Conservation (phyloP, 1,284 basidiomycete species). For the Omphalotus olearius region DNA sequence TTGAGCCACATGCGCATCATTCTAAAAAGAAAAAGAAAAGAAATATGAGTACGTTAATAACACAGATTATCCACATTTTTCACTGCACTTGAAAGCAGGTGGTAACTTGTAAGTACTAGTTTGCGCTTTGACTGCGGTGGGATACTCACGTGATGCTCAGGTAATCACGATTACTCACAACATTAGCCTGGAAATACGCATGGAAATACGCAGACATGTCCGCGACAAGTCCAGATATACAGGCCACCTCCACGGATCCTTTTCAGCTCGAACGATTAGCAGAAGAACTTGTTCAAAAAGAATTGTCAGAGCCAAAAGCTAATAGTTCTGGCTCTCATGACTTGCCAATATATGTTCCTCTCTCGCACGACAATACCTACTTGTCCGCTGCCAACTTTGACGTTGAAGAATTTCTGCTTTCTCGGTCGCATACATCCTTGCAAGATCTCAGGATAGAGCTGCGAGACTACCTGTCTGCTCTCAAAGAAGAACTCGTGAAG, state of each 20-base stretch:
- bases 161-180: no score
- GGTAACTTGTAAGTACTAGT: no score
- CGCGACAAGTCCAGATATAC: neutral
- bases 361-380: slow-evolving; percentile 76
- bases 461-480: slow-evolving; percentile 74
- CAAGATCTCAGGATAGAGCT: slow-evolving; percentile 86
- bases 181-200: no score
- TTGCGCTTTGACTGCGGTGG: no score
- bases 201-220: neutral
- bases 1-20: no score
- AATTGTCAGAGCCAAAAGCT: slow-evolving; percentile 28
- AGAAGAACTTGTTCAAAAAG: slow-evolving; percentile 63
- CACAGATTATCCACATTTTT: no score
- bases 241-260: slow-evolving; percentile 36
- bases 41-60: no score
- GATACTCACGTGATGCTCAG: no score
- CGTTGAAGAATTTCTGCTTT: slow-evolving; percentile 86
- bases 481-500: slow-evolving; percentile 91
- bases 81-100: no score
- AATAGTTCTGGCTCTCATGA: slow-evolving; percentile 32
- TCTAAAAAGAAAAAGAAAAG: no score
- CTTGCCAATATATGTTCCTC: slow-evolving; percentile 72
- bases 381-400: slow-evolving; percentile 70
- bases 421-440: slow-evolving; percentile 75
- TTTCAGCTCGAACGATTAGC: slow-evolving; percentile 68